Base-by-base conservation (phyloP, 805 yeast genomes). In the Metschnikowia santaceciliae region DNA sequence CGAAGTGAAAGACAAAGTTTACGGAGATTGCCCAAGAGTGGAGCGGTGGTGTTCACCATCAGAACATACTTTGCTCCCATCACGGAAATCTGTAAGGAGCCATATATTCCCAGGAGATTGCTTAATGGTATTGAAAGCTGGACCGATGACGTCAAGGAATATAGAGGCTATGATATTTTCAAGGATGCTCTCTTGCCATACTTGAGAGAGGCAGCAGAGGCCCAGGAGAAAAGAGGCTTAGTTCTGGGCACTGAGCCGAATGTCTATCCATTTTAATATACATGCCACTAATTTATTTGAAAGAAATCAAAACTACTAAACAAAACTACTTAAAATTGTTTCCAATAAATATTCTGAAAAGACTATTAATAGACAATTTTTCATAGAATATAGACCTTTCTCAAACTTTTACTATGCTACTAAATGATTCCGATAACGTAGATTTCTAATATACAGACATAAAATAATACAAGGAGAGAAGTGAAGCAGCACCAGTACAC, bases 1-100 rank as follows among this genome's bases (percentile, higher is more conserved):
- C 74, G 89, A 56, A 79, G 84, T 26, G 89, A 84, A 61, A 70
- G 89, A 63, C 89, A 83, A 61, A 74, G 83, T 43, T 69, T 83
- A 47, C 72, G 88, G 57, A 71, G 86, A 59, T 69, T 83, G 51
- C 88, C 89, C 13, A 66, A 73, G 36, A 64, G 80, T 3, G 88
- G 88, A 10, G 84, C 78, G 11, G 68, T 75, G 20, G 66, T 79
- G 2, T 84, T 83, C 65, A 83, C 88, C 20, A 72, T 83, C 45
- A 70, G 88, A 57, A 84, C 88, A 0, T 83, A 83, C 59, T 82
- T 83, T 62, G 58, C 76, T 20, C 86, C 87, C 6, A 60, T 83
- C 32, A 66, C 69, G 3, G 76, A 81, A 52, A 62, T 84, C 45
- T 77, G 79, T 52, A 60, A 79, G 56, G 88, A 84, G 64, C 86